Conservation (phyloP, 179 eudicot genomes). For the Beta lomatogona region DNA sequence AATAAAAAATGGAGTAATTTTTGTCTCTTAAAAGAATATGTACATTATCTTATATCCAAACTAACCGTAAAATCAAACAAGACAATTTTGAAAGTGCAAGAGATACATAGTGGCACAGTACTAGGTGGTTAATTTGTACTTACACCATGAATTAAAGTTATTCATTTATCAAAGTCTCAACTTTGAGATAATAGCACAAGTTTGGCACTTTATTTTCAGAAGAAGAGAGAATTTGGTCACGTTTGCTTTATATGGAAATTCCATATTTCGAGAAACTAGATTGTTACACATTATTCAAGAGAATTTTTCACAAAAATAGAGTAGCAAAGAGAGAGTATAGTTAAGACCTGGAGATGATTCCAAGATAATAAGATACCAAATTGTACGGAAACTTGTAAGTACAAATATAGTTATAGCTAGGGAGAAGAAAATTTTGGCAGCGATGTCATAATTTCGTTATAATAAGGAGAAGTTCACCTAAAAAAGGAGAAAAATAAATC, state of each 20-base stretch:
- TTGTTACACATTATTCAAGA: constrained; percentile 28
- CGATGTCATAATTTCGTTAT: constrained; percentile 33
- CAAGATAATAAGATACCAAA: neutral
- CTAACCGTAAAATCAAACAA: no score
- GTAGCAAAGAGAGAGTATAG: constrained; percentile 16
- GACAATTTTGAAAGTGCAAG: no score
- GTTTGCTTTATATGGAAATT: constrained; percentile 12
- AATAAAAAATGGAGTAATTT: no score
- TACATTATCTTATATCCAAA: neutral
- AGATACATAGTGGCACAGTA: no score
- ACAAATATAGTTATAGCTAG: neutral
- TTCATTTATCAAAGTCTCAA: neutral
- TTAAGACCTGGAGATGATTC: constrained; percentile 4
- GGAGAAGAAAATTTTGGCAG: neutral
- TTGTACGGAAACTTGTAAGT: constrained; percentile 29
- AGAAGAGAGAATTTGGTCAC: neutral
- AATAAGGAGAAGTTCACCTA: neutral
- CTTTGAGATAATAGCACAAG: constrained; percentile 11
- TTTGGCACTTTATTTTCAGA: neutral
- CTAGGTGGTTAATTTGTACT: neutral
- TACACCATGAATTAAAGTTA: neutral
- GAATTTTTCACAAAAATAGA: constrained; percentile 22
- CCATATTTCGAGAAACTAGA: constrained; percentile 26
- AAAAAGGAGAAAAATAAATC: no score
- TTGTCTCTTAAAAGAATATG: no score